These are phyloP conservation scores for Aspergillus baeticus DNA, from an alignment of 495 filamentous ascomycete genomes.

Conservation along the genomic window DNA sequence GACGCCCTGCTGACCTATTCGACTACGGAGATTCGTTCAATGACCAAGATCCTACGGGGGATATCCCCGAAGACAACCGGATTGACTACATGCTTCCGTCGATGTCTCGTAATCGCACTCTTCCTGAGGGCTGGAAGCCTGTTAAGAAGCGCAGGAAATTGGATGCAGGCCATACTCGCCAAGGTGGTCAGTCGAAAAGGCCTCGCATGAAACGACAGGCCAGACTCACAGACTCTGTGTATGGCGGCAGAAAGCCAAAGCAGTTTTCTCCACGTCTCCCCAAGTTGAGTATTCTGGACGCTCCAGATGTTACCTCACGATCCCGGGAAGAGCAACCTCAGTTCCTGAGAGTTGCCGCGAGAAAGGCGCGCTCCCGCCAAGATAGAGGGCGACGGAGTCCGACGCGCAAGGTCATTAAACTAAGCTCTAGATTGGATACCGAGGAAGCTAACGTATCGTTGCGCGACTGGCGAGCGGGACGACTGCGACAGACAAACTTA, in stretches of 20 bases:
- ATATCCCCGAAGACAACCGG: conserved; percentile 55
- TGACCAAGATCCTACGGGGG: conserved; percentile 30
- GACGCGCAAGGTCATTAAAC: conserved; percentile 66
- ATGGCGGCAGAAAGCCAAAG: conserved; percentile 30
- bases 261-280: conserved; percentile 35
- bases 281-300: conserved; percentile 72
- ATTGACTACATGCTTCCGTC: conserved; percentile 57
- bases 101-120: conserved; percentile 25
- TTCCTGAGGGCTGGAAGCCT: conserved; percentile 23
- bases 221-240: conserved; percentile 32
- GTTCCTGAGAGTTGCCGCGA: conserved; percentile 78
- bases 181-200: conserved; percentile 23
- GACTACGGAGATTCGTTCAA: conserved; percentile 25
- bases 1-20: conserved; percentile 12
- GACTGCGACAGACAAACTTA: conserved; percentile 49
- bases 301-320: conserved; percentile 43
- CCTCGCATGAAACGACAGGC: conserved; percentile 32
- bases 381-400: conserved; percentile 73
- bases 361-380: conserved; percentile 58
- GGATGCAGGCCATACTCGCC: conserved; percentile 13
- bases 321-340: conserved; percentile 48
- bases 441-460: conserved; percentile 68
- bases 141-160: conserved; percentile 42
- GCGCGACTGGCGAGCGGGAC: conserved; percentile 73
- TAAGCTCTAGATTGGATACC: conserved; percentile 72